Evolutionary conservation across 2,329 filamentous ascomycete genomes (phyloP).

Genomic region (Aspergillus nomiae): DNA sequence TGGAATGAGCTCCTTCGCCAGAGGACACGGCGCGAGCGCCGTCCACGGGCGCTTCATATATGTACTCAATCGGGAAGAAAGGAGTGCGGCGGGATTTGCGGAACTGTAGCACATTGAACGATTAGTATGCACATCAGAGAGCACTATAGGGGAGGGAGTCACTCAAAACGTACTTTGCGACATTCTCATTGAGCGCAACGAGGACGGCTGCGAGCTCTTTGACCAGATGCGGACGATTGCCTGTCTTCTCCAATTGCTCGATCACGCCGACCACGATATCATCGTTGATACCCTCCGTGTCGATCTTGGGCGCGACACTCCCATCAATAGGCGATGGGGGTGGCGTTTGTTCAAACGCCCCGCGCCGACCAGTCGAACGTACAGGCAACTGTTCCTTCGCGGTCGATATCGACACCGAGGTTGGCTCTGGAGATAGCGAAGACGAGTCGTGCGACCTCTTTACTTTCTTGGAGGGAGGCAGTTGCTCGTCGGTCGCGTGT

Average conservation of each 20-base stretch:
- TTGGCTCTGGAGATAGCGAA: conserved; percentile 45
- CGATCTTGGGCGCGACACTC: conserved; percentile 59
- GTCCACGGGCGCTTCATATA: conserved; percentile 90
- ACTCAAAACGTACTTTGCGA: conserved; percentile 76
- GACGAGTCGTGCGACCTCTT: conserved; percentile 72
- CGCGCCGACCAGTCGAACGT: conserved; percentile 42
- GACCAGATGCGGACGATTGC: conserved; percentile 89
- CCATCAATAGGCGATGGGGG: conserved; percentile 69
- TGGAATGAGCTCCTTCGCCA: conserved; percentile 89
- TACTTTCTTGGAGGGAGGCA: conserved; percentile 64
- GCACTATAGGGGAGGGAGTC: conserved; percentile 6
- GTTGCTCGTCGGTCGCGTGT: conserved; percentile 57
- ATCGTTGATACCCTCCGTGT: conserved; percentile 84
- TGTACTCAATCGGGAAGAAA: conserved; percentile 85
- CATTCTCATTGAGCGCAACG: conserved; percentile 72
- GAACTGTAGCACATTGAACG: conserved; percentile 62
- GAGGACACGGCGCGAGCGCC: conserved; percentile 75
- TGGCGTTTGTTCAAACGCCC: conserved; percentile 71
- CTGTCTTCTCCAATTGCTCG: conserved; percentile 81
- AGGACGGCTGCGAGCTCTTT: conserved; percentile 88
- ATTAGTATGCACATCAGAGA: conserved; percentile 19
- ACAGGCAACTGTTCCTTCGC: conserved; percentile 29
- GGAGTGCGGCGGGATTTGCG: conserved; percentile 91
- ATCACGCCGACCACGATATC: conserved; percentile 93
- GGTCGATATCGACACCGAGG: conserved; percentile 28